phyloP scores from a whole-genome alignment of 1,139 yeast genomes.

The Diutina pseudorugosa region DNA sequence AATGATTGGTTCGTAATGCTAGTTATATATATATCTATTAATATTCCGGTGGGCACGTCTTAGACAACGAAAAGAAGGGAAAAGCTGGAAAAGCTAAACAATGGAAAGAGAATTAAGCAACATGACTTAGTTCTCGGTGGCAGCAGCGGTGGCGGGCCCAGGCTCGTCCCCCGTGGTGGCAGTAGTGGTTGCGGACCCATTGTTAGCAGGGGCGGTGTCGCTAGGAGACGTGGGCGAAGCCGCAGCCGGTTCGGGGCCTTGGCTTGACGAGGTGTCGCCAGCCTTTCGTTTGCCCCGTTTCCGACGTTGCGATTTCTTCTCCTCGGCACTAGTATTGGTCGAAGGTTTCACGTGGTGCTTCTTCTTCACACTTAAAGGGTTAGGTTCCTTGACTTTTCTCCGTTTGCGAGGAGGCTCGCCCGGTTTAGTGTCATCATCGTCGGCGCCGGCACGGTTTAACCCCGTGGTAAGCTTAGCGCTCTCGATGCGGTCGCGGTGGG shows the following conservation, averaged over 20 bases:
- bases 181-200: not conserved
- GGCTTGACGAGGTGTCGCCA: not conserved
- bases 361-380: slow-evolving; percentile 72
- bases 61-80: no score
- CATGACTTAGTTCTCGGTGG: not conserved
- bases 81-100: no score
- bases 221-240: not conserved
- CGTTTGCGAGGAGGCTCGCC: slow-evolving; percentile 27
- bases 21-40: no score
- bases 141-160: not conserved
- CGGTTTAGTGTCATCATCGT: slow-evolving; percentile 12
- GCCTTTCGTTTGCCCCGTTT: slow-evolving; percentile 30
- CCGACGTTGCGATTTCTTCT: slow-evolving; percentile 15
- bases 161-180: not conserved
- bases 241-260: not conserved
- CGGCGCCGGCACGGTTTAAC: slow-evolving; percentile 47
- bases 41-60: no score
- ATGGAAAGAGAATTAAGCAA: no score
- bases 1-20: no score
- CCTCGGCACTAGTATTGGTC: slow-evolving; percentile 17
- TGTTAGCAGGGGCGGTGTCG: not conserved
- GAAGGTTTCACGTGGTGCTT: slow-evolving; percentile 14
- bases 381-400: slow-evolving; percentile 59
- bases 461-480: slow-evolving; percentile 61
- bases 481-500: slow-evolving; percentile 45